These are phyloP conservation scores for Mycena filopes DNA, from an alignment of 768 basidiomycete genomes.

Conservation along the genomic window DNA sequence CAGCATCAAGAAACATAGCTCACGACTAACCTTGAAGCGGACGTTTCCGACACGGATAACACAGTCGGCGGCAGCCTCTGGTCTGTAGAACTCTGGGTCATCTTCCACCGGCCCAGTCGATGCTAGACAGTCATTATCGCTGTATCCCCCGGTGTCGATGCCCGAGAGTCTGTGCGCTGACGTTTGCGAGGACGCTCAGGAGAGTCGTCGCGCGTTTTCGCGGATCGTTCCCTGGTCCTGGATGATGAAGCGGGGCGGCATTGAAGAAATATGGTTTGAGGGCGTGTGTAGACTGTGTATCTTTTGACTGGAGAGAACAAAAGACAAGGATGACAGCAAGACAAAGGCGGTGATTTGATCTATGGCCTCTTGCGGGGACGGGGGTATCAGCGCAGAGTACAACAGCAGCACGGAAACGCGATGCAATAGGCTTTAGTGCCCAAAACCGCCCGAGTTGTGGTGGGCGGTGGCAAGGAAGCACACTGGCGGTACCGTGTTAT, in stretches of 20 bases:
- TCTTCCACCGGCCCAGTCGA: slow-evolving; percentile 32
- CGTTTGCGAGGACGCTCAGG: slow-evolving; percentile 39
- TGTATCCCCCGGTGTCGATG: slow-evolving; percentile 34
- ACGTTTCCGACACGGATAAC: slow-evolving; percentile 55
- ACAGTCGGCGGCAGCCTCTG: slow-evolving; percentile 48
- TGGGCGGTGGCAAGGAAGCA: too few relatives aligned
- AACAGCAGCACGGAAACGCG: too few relatives aligned
- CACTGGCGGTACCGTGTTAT: too few relatives aligned
- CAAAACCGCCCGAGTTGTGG: too few relatives aligned
- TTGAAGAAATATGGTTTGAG: slow-evolving; percentile 3
- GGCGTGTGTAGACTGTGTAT: background rate
- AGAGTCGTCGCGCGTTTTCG: slow-evolving; percentile 40
- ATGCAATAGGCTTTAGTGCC: too few relatives aligned
- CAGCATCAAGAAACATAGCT: too few relatives aligned
- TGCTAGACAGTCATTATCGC: slow-evolving; percentile 17
- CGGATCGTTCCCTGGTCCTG: slow-evolving; percentile 45
- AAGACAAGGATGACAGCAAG: slow-evolving; percentile 21
- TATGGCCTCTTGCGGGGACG: too few relatives aligned
- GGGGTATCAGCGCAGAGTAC: background rate
- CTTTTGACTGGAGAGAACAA: slow-evolving; percentile 29
- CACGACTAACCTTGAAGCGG: slow-evolving; percentile 58
- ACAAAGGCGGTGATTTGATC: slow-evolving; percentile 21
- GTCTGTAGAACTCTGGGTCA: slow-evolving; percentile 53
- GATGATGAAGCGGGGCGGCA: slow-evolving; percentile 43
- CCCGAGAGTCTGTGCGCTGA: slow-evolving; percentile 41